Conservation (phyloP, 2,329 filamentous ascomycete genomes). For the Aspergillus novoparasiticus region DNA sequence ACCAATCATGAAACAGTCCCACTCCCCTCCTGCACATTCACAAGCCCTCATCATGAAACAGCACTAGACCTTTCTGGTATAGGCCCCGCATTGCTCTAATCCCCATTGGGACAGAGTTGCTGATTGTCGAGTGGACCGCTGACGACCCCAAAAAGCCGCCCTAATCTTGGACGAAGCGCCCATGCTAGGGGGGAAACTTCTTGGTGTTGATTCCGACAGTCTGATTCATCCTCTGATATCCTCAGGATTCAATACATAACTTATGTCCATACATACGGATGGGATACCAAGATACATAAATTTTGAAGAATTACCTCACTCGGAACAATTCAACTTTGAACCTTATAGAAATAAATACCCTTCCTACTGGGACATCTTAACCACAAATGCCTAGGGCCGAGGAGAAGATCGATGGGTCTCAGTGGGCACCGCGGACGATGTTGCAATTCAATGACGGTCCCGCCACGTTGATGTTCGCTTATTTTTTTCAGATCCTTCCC, state of each 20-base stretch:
- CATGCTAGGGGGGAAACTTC: neutral
- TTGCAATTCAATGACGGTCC: neutral
- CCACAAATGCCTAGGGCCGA: neutral
- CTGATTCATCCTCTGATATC: neutral
- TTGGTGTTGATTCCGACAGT: neutral
- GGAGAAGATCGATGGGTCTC: neutral
- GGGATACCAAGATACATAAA: neutral
- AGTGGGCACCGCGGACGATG: neutral
- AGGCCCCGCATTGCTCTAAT: slow-evolving; percentile 12
- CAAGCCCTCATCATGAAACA: slow-evolving; percentile 24
- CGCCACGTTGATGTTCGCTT: neutral
- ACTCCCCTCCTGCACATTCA: neutral
- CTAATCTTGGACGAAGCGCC: slow-evolving; percentile 13
- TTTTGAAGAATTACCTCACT: neutral
- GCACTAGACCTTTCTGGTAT: slow-evolving; percentile 14
- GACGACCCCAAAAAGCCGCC: slow-evolving; percentile 11
- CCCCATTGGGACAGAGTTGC: slow-evolving; percentile 10
- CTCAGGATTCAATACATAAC: neutral
- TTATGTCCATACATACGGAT: neutral
- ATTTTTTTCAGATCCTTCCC: neutral
- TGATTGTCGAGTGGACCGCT: slow-evolving; percentile 12
- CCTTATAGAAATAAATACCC: too few species aligned
- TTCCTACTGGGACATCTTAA: neutral
- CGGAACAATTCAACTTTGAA: neutral
- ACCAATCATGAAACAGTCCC: slow-evolving; percentile 10